These are phyloP conservation scores for Candida morakotiae DNA, from an alignment of 805 yeast species.

Conservation along the genomic window DNA sequence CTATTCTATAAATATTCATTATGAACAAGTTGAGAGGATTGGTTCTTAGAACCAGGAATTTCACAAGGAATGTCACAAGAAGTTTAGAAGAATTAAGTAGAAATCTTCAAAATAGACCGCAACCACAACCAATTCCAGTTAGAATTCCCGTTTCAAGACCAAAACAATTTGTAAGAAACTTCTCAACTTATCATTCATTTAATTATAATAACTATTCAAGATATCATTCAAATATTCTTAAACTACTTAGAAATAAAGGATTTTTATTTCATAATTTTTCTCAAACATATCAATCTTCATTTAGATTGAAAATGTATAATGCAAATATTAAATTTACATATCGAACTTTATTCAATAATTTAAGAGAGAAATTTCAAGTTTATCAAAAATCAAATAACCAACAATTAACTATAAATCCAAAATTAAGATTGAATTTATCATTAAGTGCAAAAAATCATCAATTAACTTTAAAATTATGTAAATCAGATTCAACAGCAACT, in stretches of 20 bases:
- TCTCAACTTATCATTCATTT: not conserved
- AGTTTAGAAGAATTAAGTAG: slow-evolving; percentile 46
- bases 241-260: slow-evolving; percentile 10
- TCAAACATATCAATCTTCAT: slow-evolving; percentile 17
- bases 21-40: slow-evolving; percentile 29
- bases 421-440: slow-evolving; percentile 24
- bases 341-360: slow-evolving; percentile 14
- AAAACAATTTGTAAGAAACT: slow-evolving; percentile 1
- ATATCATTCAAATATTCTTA: slow-evolving; percentile 6
- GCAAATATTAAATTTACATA: slow-evolving; percentile 16
- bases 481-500: slow-evolving; percentile 15
- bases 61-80: slow-evolving; percentile 44
- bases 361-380: slow-evolving; percentile 8
- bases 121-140: slow-evolving; percentile 32
- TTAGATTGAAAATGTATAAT: slow-evolving; percentile 16
- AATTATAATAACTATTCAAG: not conserved
- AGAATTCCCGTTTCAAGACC: slow-evolving; percentile 26
- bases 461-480: slow-evolving; percentile 18
- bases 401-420: slow-evolving; percentile 3
- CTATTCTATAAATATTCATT: no score
- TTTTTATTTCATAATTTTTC: slow-evolving; percentile 21
- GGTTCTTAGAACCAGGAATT: slow-evolving; percentile 38
- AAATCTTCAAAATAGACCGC: slow-evolving; percentile 22
- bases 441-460: slow-evolving; percentile 21
- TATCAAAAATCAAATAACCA: not conserved